Percentiles rank a stretch among this genome's conserved stretches.
These are phyloP conservation scores for Xylaria hypoxylon DNA, from an alignment of 2,329 filamentous ascomycete genomes.

Conservation along the genomic window DNA sequence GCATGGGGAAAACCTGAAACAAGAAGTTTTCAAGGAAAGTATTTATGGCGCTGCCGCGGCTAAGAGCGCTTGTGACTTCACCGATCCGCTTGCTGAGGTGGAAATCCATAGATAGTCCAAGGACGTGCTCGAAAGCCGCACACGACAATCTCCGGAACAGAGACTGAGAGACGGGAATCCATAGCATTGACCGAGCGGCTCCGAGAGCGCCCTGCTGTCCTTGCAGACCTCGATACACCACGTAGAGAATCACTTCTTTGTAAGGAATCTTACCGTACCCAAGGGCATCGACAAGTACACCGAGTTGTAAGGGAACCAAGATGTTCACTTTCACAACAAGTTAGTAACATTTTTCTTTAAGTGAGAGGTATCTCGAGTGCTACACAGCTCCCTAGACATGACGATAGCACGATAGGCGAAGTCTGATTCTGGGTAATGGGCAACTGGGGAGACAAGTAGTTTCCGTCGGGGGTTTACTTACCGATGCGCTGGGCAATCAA, in stretches of 20 bases:
- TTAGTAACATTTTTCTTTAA: conserved; percentile 4
- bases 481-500: conserved; percentile 56
- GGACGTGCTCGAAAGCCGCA: conserved; percentile 61
- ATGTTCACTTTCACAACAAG: conserved; percentile 53
- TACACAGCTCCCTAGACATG: background rate
- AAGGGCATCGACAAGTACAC: conserved; percentile 55
- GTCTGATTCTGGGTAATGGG: background rate
- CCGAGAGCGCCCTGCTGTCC: conserved; percentile 60
- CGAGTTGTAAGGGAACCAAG: conserved; percentile 57
- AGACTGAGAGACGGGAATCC: conserved; percentile 61
- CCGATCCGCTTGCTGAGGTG: conserved; percentile 64
- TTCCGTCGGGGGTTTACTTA: conserved; percentile 9
- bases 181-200: conserved; percentile 57
- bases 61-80: conserved; percentile 63
- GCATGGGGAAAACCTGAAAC: conserved; percentile 64
- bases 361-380: background rate
- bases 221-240: conserved; percentile 59
- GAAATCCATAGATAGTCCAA: conserved; percentile 61
- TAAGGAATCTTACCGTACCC: conserved; percentile 57
- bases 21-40: conserved; percentile 62
- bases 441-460: background rate
- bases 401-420: background rate
- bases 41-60: conserved; percentile 61
- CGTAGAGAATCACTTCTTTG: conserved; percentile 57
- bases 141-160: conserved; percentile 57